These are phyloP conservation scores for Dactylellina cionopaga DNA, from an alignment of 2,329 filamentous ascomycete genomes.

Conservation along the genomic window DNA sequence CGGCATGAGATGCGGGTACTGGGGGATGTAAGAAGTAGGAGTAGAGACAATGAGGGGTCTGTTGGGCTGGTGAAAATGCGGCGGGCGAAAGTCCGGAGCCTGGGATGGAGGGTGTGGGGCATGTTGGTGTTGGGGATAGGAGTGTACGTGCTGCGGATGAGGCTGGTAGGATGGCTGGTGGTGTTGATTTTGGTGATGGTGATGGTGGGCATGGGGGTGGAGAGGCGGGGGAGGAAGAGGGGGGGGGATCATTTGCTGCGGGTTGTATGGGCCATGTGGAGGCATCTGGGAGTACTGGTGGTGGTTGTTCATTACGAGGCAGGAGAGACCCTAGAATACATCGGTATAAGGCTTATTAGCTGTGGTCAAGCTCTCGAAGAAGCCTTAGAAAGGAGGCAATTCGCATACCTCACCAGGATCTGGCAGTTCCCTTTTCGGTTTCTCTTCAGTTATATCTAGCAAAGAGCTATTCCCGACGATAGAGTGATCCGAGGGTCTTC, in stretches of 20 bases:
- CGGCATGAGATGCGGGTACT: conserved; percentile 24
- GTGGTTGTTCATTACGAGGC: conserved; percentile 28
- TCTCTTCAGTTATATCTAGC: background rate
- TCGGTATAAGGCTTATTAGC: background rate
- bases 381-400: background rate
- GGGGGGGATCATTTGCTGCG: conserved; percentile 37
- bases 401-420: conserved; percentile 24
- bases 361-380: background rate
- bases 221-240: conserved; percentile 6
- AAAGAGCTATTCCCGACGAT: conserved; percentile 27
- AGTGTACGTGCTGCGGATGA: conserved; percentile 25
- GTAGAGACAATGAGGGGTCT: conserved; percentile 13
- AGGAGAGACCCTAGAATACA: conserved; percentile 5
- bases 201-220: conserved; percentile 7
- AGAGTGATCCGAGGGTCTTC: conserved; percentile 3
- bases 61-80: conserved; percentile 59
- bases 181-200: conserved; percentile 19
- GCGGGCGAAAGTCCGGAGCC: conserved; percentile 66
- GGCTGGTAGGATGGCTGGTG: conserved; percentile 25
- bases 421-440: conserved; percentile 11
- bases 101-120: conserved; percentile 16
- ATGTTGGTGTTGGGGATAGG: conserved; percentile 31
- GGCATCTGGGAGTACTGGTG: conserved; percentile 44
- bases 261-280: conserved; percentile 34
- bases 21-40: conserved; percentile 12